These are phyloP conservation scores for Petrea volubilis DNA, from an alignment of 257 asterid genomes.

Conservation along the genomic window DNA sequence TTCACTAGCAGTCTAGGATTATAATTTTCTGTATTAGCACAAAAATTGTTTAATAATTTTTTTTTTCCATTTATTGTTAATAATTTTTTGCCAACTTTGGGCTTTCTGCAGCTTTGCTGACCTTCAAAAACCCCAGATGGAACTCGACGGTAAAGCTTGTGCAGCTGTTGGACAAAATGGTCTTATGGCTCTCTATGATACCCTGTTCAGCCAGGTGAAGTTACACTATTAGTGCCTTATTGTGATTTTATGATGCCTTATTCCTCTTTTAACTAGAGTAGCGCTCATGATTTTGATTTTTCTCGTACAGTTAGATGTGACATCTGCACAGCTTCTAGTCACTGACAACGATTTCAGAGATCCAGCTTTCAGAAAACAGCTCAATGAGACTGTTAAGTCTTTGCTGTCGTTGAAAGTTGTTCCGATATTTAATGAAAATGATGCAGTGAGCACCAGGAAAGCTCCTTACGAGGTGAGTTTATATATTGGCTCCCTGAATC, in stretches of 20 bases:
- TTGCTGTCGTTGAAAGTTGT: conserved; percentile 62
- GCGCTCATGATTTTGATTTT: not conserved
- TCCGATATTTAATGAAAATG: conserved; percentile 88
- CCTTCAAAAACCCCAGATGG: conserved; percentile 96
- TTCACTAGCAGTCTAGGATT: not conserved
- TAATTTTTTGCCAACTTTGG: not conserved
- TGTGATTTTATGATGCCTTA: not conserved
- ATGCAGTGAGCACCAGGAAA: conserved; percentile 82
- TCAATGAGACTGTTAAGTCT: conserved; percentile 63
- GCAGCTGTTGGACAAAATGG: conserved; percentile 99
- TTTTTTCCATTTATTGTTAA: not conserved
- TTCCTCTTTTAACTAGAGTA: not conserved
- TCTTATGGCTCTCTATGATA: conserved; percentile 94
- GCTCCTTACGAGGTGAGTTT: conserved; percentile 80
- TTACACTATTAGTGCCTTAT: not conserved
- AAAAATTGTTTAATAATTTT: not conserved
- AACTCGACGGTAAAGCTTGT: conserved; percentile 98
- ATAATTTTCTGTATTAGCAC: not conserved
- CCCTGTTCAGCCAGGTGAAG: conserved; percentile 93
- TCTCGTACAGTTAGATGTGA: conserved; percentile 66
- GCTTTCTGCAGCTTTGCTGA: conserved; percentile 76
- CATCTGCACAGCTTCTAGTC: conserved; percentile 81
- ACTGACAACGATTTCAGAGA: conserved; percentile 81
- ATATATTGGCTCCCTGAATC: not conserved
- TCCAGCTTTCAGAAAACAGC: conserved; percentile 70